Evolutionary conservation across 495 filamentous ascomycete genomes (phyloP).

Genomic region (Pyrenopolyporus hunteri): DNA sequence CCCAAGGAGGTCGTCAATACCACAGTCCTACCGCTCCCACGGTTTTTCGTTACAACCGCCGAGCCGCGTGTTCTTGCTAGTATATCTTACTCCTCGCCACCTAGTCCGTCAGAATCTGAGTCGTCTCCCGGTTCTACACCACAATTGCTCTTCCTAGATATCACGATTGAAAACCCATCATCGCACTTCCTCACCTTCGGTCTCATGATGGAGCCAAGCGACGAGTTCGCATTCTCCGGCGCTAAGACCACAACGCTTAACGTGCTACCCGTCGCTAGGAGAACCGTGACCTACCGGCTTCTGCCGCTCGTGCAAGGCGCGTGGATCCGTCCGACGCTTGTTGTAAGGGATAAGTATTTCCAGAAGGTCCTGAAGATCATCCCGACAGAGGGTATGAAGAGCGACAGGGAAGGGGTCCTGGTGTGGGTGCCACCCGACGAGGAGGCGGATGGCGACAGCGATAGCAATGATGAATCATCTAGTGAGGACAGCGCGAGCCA

Average conservation of each 20-base stretch:
- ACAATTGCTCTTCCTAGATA: slow-evolving; percentile 53
- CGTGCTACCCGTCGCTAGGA: slow-evolving; percentile 77
- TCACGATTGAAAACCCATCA: slow-evolving; percentile 92
- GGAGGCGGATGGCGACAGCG: slow-evolving; percentile 41
- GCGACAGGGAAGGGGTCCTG: slow-evolving; percentile 73
- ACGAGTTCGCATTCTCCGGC: slow-evolving; percentile 92
- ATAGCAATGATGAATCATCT: slow-evolving; percentile 4
- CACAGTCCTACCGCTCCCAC: slow-evolving; percentile 72
- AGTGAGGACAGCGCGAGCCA: slow-evolving; percentile 2
- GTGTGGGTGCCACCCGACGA: slow-evolving; percentile 64
- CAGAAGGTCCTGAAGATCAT: slow-evolving; percentile 81
- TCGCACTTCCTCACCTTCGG: slow-evolving; percentile 92
- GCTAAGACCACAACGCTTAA: slow-evolving; percentile 78
- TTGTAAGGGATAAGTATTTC: slow-evolving; percentile 86
- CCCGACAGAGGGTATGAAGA: slow-evolving; percentile 72
- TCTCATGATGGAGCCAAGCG: slow-evolving; percentile 86
- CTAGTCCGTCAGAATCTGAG: slow-evolving; percentile 10
- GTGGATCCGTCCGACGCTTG: slow-evolving; percentile 74
- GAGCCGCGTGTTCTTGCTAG: slow-evolving; percentile 88
- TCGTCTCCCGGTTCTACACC: slow-evolving; percentile 17
- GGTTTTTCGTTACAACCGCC: slow-evolving; percentile 75
- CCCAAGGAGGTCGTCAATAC: slow-evolving; percentile 54
- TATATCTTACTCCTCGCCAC: slow-evolving; percentile 51
- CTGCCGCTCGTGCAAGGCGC: slow-evolving; percentile 62
- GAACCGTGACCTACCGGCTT: slow-evolving; percentile 71